Evolutionary conservation across 495 filamentous ascomycete species (phyloP).

Genomic region (Neurospora sp.): DNA sequence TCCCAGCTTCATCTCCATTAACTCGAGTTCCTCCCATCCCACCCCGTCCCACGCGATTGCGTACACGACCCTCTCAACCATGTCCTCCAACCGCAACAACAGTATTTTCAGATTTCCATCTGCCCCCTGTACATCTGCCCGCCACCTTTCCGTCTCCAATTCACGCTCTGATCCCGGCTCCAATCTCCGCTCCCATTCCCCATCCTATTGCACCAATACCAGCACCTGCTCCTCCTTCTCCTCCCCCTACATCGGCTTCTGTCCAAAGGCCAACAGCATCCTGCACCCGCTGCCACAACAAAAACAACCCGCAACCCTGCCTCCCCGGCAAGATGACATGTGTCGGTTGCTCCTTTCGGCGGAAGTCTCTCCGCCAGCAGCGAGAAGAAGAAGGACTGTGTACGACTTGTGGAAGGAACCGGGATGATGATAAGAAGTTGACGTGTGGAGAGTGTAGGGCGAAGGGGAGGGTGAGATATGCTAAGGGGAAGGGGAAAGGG

Average conservation of each 20-base stretch:
- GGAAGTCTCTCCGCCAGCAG: not conserved
- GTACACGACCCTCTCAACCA: not conserved
- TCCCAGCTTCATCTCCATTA: accelerated
- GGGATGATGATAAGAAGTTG: not conserved
- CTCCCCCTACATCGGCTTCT: not conserved
- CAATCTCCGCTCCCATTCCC: not conserved
- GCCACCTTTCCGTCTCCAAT: not conserved
- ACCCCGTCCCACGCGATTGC: not conserved
- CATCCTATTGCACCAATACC: not conserved
- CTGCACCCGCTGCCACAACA: not conserved
- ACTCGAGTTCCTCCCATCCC: not conserved
- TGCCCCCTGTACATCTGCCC: not conserved
- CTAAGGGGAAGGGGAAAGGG: not conserved
- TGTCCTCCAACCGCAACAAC: not conserved
- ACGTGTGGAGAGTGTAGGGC: not conserved
- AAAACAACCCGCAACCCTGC: not conserved
- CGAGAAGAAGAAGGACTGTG: not conserved
- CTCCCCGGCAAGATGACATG: not conserved
- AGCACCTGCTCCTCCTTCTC: not conserved
- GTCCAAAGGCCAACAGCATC: not conserved
- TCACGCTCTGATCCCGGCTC: not conserved
- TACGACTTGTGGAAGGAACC: not conserved
- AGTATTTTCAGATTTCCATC: not conserved
- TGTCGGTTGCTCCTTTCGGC: not conserved
- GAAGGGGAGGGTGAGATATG: not conserved